Base-by-base conservation (phyloP, 148 eudicot genomes). In the Silene conica region DNA sequence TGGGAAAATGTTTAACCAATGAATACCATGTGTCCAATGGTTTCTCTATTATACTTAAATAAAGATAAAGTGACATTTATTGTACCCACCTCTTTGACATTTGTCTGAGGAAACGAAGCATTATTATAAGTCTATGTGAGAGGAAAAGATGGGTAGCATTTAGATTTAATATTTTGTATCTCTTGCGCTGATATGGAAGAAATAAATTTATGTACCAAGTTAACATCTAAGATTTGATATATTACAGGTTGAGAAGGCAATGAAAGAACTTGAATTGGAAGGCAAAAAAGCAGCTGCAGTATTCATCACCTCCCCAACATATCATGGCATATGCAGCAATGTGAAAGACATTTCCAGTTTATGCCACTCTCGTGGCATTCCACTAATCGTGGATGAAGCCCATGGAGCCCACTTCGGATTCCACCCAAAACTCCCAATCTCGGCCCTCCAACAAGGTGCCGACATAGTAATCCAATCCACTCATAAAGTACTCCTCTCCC, bases 321-420 rank as follows among this genome's bases (percentile, higher is more conserved):
- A 92, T 74, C 89, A 92, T 23, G 97, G 97, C 25, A 69, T 91
- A 74, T 87, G 97, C 79, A 87, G 86, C 80, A 82, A 89, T 72
- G 60, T 89, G 26, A 73, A 57, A 9, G 83, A 83, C 70, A 91
- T 91, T 16, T 77, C 89, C 11, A n/a, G 54, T 8, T 41, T 91
- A 1, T 91, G 91, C 72, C 91, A 83, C 67, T 76, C 76, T 16
- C 71, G 55, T 16, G 79, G 64, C 70, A 81, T 91, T 28, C 97
- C 97, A 31, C 46, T 91, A 11, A 89, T 91, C 54, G 90, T 89
- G 3, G 97, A 91, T 34, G 97, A 91, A 81, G 97, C 97, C 72
- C 97, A 91, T 62, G 97, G 97, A 23, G 97, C 95, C 14, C 97
- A 92, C 76, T 86, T 92, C n/a, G 91, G 95, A 34, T 89, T 89